phyloP scores from a whole-genome alignment of 352 stramenopile genomes.

The Phytophthora palmivora region DNA sequence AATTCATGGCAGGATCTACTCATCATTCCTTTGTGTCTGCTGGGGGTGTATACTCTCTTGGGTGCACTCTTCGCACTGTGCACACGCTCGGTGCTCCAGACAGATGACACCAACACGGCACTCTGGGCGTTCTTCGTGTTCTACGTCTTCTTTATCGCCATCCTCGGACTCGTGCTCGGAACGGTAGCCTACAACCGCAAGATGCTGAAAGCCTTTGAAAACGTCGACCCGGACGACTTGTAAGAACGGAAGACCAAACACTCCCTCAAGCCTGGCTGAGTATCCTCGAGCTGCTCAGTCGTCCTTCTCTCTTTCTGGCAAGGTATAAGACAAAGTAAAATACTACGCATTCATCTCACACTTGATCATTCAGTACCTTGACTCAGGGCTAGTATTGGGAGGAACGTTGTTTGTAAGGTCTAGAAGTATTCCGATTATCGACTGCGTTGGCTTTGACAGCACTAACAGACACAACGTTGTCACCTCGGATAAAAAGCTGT shows the following conservation, averaged over 20 bases:
- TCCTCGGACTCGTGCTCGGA: conserved; percentile 70
- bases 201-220: conserved; percentile 55
- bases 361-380: conserved; percentile 19
- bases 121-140: conserved; percentile 86
- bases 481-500: conserved; percentile 93
- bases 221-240: conserved; percentile 39
- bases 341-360: conserved; percentile 22
- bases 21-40: conserved; percentile 70
- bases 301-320: background rate
- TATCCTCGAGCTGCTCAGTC: background rate
- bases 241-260: conserved; percentile 9
- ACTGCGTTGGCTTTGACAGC: conserved; percentile 43
- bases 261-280: background rate
- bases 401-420: conserved; percentile 1
- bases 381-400: conserved; percentile 15
- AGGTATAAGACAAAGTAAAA: conserved; percentile 18
- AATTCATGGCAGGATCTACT: conserved; percentile 79
- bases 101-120: conserved; percentile 76
- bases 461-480: conserved; percentile 90
- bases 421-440: conserved; percentile 4
- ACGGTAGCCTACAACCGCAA: conserved; percentile 73
- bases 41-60: conserved; percentile 69
- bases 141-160: conserved; percentile 66
- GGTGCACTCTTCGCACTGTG: conserved; percentile 76
- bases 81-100: conserved; percentile 76